phyloP scores from a whole-genome alignment of 768 basidiomycete species.

The Termitomyces sp. region DNA sequence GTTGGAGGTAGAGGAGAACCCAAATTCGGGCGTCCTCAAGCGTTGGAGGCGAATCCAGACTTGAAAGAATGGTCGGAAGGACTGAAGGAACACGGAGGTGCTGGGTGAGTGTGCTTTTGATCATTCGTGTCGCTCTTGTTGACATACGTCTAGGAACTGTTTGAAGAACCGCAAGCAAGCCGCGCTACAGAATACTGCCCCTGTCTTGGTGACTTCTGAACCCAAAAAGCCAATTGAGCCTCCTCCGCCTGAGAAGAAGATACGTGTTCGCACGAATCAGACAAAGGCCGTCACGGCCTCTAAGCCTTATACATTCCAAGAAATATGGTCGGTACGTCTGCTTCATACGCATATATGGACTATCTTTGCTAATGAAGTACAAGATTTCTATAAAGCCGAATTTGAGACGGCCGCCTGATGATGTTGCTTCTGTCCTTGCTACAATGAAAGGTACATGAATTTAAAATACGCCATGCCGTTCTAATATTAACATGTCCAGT shows the following conservation, averaged over 20 bases:
- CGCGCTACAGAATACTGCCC: conserved; percentile 3
- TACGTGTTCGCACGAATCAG: too few relatives aligned
- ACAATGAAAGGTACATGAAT: conserved; percentile 14
- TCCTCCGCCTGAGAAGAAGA: neutral
- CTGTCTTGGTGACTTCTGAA: neutral
- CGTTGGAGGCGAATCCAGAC: conserved; percentile 34
- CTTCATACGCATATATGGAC: neutral
- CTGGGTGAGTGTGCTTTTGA: conserved; percentile 40
- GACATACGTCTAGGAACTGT: conserved; percentile 27
- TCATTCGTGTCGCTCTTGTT: neutral
- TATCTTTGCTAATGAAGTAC: neutral
- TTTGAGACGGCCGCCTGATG: conserved; percentile 6
- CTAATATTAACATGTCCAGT: neutral
- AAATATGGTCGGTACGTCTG: conserved; percentile 6
- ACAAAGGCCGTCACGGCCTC: neutral
- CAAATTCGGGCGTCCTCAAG: conserved; percentile 44
- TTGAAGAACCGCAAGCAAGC: conserved; percentile 40
- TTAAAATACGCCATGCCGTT: neutral
- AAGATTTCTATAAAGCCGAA: conserved; percentile 7
- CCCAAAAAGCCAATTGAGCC: neutral
- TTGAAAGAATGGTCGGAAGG: conserved; percentile 50
- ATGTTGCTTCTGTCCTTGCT: conserved; percentile 8
- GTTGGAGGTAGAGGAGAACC: conserved; percentile 40
- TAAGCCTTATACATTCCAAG: neutral
- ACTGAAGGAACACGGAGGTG: conserved; percentile 50